Percentiles rank a stretch among this genome's conserved stretches.
phyloP scores from a whole-genome alignment of 257 asterid genomes.

The Cruciata laevipes region DNA sequence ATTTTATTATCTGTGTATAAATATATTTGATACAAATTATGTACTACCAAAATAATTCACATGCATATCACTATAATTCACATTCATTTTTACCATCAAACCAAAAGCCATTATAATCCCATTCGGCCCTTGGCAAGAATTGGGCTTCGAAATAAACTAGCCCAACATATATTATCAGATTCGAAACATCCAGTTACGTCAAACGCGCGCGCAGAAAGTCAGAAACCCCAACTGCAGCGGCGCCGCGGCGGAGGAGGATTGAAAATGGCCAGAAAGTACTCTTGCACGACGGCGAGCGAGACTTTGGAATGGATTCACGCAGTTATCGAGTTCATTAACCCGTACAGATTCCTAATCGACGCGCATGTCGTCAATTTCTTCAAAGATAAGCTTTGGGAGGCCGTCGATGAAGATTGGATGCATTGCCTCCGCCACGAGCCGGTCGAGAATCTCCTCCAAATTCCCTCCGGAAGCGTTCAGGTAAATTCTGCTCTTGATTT shows the following conservation, averaged over 20 bases:
- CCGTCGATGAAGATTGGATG: conserved; percentile 78
- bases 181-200: not conserved
- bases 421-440: conserved; percentile 62
- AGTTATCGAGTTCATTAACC: conserved; percentile 52
- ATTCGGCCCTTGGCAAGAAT: no score
- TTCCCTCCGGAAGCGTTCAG: conserved; percentile 56
- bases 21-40: no score
- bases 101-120: no score
- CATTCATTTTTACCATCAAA: no score
- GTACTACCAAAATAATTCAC: no score
- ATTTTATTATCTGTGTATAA: no score
- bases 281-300: conserved; percentile 55
- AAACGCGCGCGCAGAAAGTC: not conserved
- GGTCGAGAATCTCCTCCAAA: conserved; percentile 45
- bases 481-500: not conserved
- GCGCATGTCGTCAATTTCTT: conserved; percentile 80
- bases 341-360: conserved; percentile 56
- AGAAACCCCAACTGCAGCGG: not conserved
- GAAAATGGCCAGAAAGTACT: conserved; percentile 26
- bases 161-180: not conserved
- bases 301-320: conserved; percentile 77
- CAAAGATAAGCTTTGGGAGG: conserved; percentile 79
- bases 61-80: no score
- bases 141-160: not conserved
- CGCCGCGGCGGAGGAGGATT: not conserved